These are phyloP conservation scores for Neocucurbitaria cava DNA, from an alignment of 2,329 filamentous ascomycete genomes.

Conservation along the genomic window DNA sequence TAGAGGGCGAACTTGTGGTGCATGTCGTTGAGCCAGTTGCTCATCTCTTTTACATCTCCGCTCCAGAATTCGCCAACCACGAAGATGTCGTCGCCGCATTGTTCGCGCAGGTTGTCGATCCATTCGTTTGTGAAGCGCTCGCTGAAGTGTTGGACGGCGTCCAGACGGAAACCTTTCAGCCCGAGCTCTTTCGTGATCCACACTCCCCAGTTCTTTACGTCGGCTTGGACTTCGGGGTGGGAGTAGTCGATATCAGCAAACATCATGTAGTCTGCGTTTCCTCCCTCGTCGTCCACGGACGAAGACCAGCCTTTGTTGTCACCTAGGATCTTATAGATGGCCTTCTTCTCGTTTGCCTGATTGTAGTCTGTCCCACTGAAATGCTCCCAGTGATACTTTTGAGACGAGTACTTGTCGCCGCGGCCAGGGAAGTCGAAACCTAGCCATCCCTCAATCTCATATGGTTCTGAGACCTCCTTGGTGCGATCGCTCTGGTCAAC, in stretches of 20 bases:
- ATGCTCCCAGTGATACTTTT: constrained; percentile 72
- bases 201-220: constrained; percentile 69
- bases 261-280: constrained; percentile 75
- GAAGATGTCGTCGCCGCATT: constrained; percentile 63
- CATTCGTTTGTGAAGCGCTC: constrained; percentile 71
- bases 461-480: constrained; percentile 60
- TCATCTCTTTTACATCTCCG: constrained; percentile 62
- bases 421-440: constrained; percentile 71
- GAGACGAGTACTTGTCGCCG: constrained; percentile 63
- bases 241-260: constrained; percentile 73
- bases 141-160: constrained; percentile 76
- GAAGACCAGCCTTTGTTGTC: constrained; percentile 70
- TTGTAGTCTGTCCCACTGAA: constrained; percentile 75
- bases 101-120: constrained; percentile 60
- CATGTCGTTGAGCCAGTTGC: constrained; percentile 65
- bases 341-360: constrained; percentile 61
- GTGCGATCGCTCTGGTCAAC: constrained; percentile 67
- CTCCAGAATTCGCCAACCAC: constrained; percentile 76
- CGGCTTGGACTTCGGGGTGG: constrained; percentile 64
- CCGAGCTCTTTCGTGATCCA: constrained; percentile 70
- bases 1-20: constrained; percentile 64
- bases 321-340: constrained; percentile 70
- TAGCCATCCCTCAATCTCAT: constrained; percentile 72
- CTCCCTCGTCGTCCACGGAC: constrained; percentile 67
- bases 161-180: constrained; percentile 71